These are phyloP conservation scores for Calonectria pteridis DNA, from an alignment of 2,329 filamentous ascomycete genomes.

Conservation along the genomic window DNA sequence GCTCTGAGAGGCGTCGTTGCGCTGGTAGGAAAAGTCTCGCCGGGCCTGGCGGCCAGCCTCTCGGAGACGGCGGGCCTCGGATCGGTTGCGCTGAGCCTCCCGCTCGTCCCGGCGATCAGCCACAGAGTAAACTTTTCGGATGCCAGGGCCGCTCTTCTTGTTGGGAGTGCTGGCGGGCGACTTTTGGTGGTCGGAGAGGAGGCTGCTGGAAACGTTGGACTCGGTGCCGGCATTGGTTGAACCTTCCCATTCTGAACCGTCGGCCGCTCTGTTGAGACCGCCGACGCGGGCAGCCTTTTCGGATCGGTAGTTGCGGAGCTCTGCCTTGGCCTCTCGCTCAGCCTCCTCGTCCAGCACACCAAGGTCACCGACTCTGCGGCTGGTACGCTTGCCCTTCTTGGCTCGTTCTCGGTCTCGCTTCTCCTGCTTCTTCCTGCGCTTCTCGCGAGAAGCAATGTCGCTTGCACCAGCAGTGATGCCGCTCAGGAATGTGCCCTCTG, in stretches of 20 bases:
- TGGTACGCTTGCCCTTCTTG: slow-evolving; percentile 59
- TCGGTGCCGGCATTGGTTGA: slow-evolving; percentile 73
- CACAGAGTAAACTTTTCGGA: slow-evolving; percentile 73
- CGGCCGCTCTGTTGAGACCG: slow-evolving; percentile 85
- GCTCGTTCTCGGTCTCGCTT: slow-evolving; percentile 57
- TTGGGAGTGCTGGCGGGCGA: slow-evolving; percentile 64
- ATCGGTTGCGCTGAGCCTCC: slow-evolving; percentile 66
- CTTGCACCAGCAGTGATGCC: slow-evolving; percentile 71
- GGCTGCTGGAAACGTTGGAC: slow-evolving; percentile 73
- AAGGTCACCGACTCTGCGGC: slow-evolving; percentile 64
- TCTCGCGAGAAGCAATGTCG: slow-evolving; percentile 67
- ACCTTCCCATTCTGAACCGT: slow-evolving; percentile 85
- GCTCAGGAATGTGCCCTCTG: slow-evolving; percentile 60
- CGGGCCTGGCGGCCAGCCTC: slow-evolving; percentile 62
- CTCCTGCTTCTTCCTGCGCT: slow-evolving; percentile 66
- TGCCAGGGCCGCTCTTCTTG: slow-evolving; percentile 54
- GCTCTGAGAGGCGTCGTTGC: slow-evolving; percentile 45
- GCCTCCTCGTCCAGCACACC: slow-evolving; percentile 73
- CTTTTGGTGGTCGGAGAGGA: slow-evolving; percentile 69
- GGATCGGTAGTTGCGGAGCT: slow-evolving; percentile 85
- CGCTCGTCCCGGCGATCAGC: slow-evolving; percentile 66
- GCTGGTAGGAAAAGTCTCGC: slow-evolving; percentile 68
- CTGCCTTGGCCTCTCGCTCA: slow-evolving; percentile 73
- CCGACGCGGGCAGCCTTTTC: slow-evolving; percentile 90
- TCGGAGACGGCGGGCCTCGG: slow-evolving; percentile 68